Evolutionary conservation across 306 rosid species (phyloP).

Genomic region (Sindora glabra): DNA sequence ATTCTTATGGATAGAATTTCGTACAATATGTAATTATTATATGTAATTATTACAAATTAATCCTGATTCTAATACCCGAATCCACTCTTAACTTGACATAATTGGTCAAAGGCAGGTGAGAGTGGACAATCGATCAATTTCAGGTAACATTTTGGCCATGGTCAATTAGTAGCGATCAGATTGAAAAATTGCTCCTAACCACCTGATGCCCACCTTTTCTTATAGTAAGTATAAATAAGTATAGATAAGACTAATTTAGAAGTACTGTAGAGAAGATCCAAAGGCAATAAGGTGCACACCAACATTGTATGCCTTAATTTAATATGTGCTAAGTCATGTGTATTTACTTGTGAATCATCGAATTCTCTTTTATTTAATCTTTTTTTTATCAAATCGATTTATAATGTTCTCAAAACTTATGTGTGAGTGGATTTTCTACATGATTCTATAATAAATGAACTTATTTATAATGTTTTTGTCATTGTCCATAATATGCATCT

Average conservation of each 20-base stretch:
- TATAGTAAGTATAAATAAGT: too few species aligned
- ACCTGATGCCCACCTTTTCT: too few species aligned
- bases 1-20: too few species aligned
- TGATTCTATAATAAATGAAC: not conserved
- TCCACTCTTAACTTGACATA: too few species aligned
- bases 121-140: too few species aligned
- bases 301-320: constrained; percentile 89
- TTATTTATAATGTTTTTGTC: not conserved
- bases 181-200: too few species aligned
- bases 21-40: too few species aligned
- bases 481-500: not conserved
- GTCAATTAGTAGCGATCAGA: too few species aligned
- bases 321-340: not conserved
- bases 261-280: constrained; percentile 76
- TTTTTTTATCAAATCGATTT: not conserved
- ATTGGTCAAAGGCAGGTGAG: too few species aligned
- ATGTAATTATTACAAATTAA: too few species aligned
- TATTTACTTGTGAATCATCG: not conserved
- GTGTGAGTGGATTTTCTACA: not conserved
- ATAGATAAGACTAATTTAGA: constrained; percentile 72
- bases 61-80: too few species aligned
- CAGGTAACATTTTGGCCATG: too few species aligned
- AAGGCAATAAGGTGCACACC: constrained; percentile 74
- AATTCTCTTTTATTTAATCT: not conserved
- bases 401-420: not conserved